Evolutionary conservation across 208 protist genomes (phyloP).

Genomic region (Crithidia expoeki): DNA sequence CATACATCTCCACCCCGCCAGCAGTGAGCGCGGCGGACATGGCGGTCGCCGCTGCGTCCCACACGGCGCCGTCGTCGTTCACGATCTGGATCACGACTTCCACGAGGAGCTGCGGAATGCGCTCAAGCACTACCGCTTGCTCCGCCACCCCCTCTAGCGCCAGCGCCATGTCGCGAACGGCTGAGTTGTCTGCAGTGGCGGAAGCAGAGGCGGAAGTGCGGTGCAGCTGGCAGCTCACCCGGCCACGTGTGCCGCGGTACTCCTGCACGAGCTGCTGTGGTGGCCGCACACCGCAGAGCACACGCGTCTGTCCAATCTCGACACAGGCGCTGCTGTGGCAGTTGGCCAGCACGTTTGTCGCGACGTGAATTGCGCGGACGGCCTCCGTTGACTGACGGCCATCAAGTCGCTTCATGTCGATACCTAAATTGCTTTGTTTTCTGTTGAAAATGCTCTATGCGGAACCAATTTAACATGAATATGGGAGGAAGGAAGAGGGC

Average conservation of each 20-base stretch:
- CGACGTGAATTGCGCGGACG: constrained; percentile 76
- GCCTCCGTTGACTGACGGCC: constrained; percentile 32
- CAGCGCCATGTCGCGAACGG: constrained; percentile 53
- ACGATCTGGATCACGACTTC: constrained; percentile 80
- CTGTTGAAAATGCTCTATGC: background rate
- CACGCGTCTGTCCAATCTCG: constrained; percentile 79
- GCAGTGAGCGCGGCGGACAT: constrained; percentile 66
- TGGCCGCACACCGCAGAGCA: constrained; percentile 78
- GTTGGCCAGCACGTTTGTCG: constrained; percentile 65
- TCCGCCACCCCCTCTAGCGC: constrained; percentile 81
- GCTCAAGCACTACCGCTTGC: constrained; percentile 73
- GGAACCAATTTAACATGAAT: no score
- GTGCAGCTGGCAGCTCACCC: constrained; percentile 65
- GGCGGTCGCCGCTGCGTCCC: constrained; percentile 71
- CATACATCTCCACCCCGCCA: constrained; percentile 74
- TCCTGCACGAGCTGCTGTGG: constrained; percentile 87
- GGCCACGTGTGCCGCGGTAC: constrained; percentile 78
- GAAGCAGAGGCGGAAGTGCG: constrained; percentile 36
- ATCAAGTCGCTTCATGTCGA: constrained; percentile 35
- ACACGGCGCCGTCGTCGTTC: constrained; percentile 70
- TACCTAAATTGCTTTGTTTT: background rate
- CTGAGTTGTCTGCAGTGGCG: constrained; percentile 29
- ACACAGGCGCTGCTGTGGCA: constrained; percentile 85
- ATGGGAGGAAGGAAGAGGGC: no score
- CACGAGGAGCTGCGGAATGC: constrained; percentile 78